phyloP scores from a whole-genome alignment of 768 basidiomycete genomes.

The Boletus bicolor region DNA sequence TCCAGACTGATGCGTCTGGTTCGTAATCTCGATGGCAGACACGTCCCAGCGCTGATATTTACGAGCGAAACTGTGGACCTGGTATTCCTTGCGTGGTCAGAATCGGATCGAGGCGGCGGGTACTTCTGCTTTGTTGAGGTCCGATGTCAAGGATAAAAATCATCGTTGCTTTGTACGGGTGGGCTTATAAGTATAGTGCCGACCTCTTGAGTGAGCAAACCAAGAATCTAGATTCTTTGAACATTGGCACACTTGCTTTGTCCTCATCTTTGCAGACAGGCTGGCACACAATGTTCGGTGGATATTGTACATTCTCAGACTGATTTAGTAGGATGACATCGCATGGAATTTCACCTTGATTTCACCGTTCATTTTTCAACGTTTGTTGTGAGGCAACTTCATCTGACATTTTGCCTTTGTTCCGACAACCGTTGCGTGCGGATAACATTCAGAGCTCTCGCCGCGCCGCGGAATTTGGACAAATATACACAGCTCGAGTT shows the following conservation, averaged over 20 bases:
- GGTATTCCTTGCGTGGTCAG: neutral
- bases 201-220: neutral
- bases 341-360: neutral
- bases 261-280: neutral
- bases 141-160: conserved; percentile 11
- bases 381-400: neutral
- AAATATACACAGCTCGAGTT: no score
- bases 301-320: neutral
- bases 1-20: neutral
- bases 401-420: neutral
- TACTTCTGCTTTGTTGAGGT: conserved; percentile 17
- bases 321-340: no score
- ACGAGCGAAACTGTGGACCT: neutral
- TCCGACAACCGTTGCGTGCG: neutral
- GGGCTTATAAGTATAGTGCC: neutral
- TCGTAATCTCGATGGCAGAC: neutral
- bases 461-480: neutral
- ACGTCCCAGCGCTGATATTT: neutral
- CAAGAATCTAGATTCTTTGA: neutral
- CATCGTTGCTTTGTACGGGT: conserved; percentile 10
- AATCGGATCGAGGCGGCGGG: neutral
- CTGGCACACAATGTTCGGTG: neutral
- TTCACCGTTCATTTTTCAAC: neutral
- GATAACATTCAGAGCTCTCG: neutral
- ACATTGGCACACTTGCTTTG: conserved; percentile 4